Base-by-base conservation (phyloP, 805 yeast genomes). In the Barnettozyma vustinii region DNA sequence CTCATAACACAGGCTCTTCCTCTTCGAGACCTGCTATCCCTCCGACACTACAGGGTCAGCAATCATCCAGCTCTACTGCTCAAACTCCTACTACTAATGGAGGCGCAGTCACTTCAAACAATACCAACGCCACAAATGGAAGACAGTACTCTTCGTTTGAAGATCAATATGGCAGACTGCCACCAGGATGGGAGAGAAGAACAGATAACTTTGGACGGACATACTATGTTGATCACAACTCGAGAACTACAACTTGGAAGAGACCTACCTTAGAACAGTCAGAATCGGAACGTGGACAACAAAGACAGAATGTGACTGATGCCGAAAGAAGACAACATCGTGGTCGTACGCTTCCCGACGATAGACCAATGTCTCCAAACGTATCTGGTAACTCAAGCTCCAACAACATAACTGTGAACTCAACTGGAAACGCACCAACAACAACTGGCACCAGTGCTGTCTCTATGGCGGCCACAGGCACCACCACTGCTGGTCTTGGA, bases 131-230 rank as follows among this genome's bases (percentile, higher is more conserved):
- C 12, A 35, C 50, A 5, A 42, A 47, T 23, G 59, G 69, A 56
- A 79, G 90, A 61, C 95, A 84, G 62, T 84, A 83, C 59, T 87
- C 96, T 5, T 88, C 98, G 2, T 94, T 94, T 66, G 99, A 94
- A 69, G 99, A 94, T 70, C 98, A 92, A 67, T 81, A 83, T 60
- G 99, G 99, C 40, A 77, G 97, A 63, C 75, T 94, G 57, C 99
- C 99, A 3, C 89, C 97, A 7, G 99, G 99, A 4, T 94, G 99
- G 98, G 99, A 94, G 69, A 83, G 99, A 59, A 80, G 99, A 70
- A 91, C 98, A 1, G 99, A 94, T 67, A 89, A 90, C 67, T 87
- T 90, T 62, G 99, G 99, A 26, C 81, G 99, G 63, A 92, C 98
- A 1, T 94, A 94, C 69, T 94, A 92, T 65, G 99, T 94, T 35